phyloP scores from a whole-genome alignment of 176 grass and related monocot species.

The Juncus effusus region DNA sequence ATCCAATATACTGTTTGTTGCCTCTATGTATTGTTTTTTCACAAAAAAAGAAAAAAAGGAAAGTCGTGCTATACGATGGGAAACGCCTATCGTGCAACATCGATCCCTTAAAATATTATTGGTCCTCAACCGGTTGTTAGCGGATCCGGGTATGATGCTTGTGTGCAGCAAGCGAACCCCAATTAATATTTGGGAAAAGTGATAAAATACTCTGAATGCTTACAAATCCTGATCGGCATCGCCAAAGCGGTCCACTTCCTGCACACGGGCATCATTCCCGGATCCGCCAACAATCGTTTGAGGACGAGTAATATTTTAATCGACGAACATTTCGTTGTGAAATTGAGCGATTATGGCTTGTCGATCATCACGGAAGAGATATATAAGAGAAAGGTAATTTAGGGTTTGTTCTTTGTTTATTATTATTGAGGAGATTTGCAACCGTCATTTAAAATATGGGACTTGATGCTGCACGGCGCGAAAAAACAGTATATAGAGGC shows the following conservation, averaged over 20 bases:
- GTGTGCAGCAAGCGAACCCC: conserved; percentile 95
- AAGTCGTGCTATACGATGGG: background rate
- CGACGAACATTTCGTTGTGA: conserved; percentile 71
- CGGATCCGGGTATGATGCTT: conserved; percentile 94
- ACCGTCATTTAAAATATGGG: too few species aligned
- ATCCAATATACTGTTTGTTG: background rate
- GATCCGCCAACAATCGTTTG: conserved; percentile 82
- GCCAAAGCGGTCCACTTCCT: conserved; percentile 95
- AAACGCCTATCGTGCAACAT: too few species aligned
- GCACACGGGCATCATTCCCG: conserved; percentile 95
- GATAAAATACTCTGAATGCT: conserved; percentile 68
- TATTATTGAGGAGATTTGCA: too few species aligned
- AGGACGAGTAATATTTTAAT: conserved; percentile 72
- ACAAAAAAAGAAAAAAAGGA: background rate
- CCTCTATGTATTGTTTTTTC: background rate
- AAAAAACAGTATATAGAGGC: background rate
- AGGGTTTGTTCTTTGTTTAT: too few species aligned
- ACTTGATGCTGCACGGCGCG: background rate
- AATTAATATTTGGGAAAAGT: conserved; percentile 54
- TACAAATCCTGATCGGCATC: conserved; percentile 70
- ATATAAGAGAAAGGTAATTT: conserved; percentile 68
- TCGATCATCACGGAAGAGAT: conserved; percentile 91
- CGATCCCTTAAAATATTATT: conserved; percentile 46
- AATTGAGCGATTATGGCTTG: conserved; percentile 91
- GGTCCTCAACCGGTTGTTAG: conserved; percentile 70